Percentiles rank a stretch among this genome's conserved stretches.
These are phyloP conservation scores for Bipolaris oryzae DNA, from an alignment of 2,329 filamentous ascomycete genomes.

Conservation along the genomic window DNA sequence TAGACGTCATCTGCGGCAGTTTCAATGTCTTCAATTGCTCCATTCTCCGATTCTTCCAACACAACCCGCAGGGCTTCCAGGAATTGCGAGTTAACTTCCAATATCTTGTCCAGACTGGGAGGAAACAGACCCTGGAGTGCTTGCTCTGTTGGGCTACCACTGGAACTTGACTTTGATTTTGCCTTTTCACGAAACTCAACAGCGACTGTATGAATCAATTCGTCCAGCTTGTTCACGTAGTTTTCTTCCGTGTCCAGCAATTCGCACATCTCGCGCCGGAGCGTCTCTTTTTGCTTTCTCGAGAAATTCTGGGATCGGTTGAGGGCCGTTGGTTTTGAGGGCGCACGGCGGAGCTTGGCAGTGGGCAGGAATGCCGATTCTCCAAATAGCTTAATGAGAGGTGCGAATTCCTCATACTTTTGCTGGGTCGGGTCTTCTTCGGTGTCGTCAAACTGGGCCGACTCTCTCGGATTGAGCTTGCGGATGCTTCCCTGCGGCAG, in stretches of 20 bases:
- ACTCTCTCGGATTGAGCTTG: constrained; percentile 52
- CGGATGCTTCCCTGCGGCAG: constrained; percentile 76
- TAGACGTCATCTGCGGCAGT: constrained; percentile 51
- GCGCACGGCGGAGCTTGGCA: constrained; percentile 79
- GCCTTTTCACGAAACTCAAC: constrained; percentile 78
- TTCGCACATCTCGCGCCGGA: constrained; percentile 88
- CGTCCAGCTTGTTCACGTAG: constrained; percentile 86
- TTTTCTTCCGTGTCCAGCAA: constrained; percentile 91
- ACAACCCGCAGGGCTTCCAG: constrained; percentile 75
- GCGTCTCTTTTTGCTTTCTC: constrained; percentile 79
- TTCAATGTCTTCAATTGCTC: constrained; percentile 78
- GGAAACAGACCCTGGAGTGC: constrained; percentile 82
- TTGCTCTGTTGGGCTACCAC: constrained; percentile 72
- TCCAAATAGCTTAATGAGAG: constrained; percentile 78
- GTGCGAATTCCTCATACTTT: constrained; percentile 78
- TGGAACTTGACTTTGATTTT: constrained; percentile 61
- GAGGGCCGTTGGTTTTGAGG: constrained; percentile 81
- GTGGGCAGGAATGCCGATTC: constrained; percentile 87
- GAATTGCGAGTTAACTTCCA: constrained; percentile 82
- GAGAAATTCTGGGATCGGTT: constrained; percentile 79
- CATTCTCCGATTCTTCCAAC: constrained; percentile 82
- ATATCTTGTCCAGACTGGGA: constrained; percentile 76
- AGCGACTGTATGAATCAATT: constrained; percentile 80
- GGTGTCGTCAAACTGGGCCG: constrained; percentile 64
- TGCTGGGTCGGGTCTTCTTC: constrained; percentile 70